A percentile compares a stretch with the other conserved stretches of the same genome.
Evolutionary conservation across 345 rosid species (phyloP).

Genomic region (Eucalyptus leucophloia): DNA sequence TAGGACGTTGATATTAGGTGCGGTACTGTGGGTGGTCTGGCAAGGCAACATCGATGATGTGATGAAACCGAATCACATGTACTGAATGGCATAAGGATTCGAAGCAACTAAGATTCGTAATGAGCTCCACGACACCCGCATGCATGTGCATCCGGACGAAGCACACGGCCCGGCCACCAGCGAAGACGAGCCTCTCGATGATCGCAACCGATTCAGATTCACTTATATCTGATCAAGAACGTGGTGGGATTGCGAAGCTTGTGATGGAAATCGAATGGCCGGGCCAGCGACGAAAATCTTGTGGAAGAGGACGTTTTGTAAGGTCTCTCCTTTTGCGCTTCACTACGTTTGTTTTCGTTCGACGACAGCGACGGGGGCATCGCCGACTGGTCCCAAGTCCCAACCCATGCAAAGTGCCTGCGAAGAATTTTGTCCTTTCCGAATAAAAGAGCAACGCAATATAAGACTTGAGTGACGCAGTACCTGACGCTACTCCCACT

Average conservation of each 20-base stretch:
- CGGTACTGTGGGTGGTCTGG: neutral
- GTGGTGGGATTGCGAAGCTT: neutral
- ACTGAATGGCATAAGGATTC: neutral
- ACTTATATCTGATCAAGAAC: neutral
- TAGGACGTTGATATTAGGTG: neutral
- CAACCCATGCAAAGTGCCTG: neutral
- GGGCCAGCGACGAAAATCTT: neutral
- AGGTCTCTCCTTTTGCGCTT: neutral
- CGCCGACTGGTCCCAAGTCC: neutral
- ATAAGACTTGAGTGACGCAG: neutral
- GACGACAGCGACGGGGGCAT: neutral
- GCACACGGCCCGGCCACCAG: neutral
- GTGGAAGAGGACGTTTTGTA: neutral
- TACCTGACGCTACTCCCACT: too few species aligned
- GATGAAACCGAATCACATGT: neutral
- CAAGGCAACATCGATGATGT: neutral
- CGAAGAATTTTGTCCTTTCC: neutral
- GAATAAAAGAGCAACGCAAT: neutral
- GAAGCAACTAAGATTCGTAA: neutral
- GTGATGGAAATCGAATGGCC: neutral
- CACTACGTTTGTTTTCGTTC: neutral
- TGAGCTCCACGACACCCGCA: neutral
- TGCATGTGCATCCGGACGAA: neutral
- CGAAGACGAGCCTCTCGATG: neutral
- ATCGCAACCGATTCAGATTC: neutral